Percentiles rank a stretch among this genome's conserved stretches.
phyloP scores from a whole-genome alignment of 1,284 basidiomycete species.

The Volvariella volvacea region DNA sequence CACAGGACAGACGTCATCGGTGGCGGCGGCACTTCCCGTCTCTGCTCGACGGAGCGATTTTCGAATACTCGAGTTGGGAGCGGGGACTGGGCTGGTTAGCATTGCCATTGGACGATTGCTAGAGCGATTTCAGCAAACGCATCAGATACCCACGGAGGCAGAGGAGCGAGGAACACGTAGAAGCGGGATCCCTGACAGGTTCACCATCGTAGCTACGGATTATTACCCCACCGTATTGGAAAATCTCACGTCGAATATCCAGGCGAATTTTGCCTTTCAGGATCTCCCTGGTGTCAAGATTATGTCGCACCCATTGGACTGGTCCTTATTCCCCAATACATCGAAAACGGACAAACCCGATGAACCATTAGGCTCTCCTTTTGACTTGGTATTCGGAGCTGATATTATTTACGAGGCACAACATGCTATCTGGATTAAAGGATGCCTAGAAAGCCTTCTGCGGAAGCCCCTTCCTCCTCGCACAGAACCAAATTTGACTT shows the following conservation, averaged over 20 bases:
- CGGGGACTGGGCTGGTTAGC: conserved; percentile 84
- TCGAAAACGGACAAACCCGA: conserved; percentile 5
- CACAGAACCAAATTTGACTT: conserved; percentile 1
- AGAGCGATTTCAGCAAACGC: conserved; percentile 11
- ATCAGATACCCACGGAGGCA: too few relatives aligned
- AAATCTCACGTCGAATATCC: conserved; percentile 68
- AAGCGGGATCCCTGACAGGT: conserved; percentile 1
- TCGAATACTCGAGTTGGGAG: conserved; percentile 77
- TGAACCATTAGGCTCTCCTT: conserved; percentile 30
- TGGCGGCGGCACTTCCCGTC: too few relatives aligned
- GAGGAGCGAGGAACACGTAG: background rate
- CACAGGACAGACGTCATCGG: background rate
- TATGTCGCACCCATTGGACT: conserved; percentile 43
- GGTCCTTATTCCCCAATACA: conserved; percentile 45
- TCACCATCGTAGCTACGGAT: conserved; percentile 69
- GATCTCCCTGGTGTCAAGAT: conserved; percentile 6
- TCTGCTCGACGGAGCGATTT: conserved; percentile 21
- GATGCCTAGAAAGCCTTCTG: conserved; percentile 49
- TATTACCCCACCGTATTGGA: conserved; percentile 69
- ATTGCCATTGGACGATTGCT: conserved; percentile 55
- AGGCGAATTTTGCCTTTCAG: conserved; percentile 43
- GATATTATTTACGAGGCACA: conserved; percentile 72
- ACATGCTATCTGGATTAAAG: conserved; percentile 63
- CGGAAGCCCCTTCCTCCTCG: conserved; percentile 25
- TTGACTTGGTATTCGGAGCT: conserved; percentile 68